phyloP scores from a whole-genome alignment of 768 basidiomycete genomes.

The Kondoa subrosea region DNA sequence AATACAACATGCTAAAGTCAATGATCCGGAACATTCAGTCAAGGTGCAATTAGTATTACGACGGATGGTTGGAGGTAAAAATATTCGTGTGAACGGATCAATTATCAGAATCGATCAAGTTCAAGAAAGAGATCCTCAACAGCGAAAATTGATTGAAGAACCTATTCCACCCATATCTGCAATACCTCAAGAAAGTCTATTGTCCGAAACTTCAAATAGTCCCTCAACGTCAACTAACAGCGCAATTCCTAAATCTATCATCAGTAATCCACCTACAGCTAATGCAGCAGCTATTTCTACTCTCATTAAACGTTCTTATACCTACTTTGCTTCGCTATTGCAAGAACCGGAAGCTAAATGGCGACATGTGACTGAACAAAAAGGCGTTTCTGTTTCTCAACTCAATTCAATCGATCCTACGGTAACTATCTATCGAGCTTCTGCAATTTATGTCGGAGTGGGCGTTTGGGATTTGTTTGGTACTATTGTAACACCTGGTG shows the following conservation, averaged over 20 bases:
- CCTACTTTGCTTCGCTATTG: constrained; percentile 88
- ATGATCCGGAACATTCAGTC: constrained; percentile 58
- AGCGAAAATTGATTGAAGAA: constrained; percentile 53
- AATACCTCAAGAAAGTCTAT: too few relatives aligned
- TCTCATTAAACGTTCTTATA: constrained; percentile 78
- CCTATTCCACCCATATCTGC: constrained; percentile 45
- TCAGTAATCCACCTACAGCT: not conserved
- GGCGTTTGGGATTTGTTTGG: constrained; percentile 88
- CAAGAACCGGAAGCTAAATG: constrained; percentile 98
- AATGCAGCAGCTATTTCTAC: constrained; percentile 50
- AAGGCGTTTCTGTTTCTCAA: constrained; percentile 85
- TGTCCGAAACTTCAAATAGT: not conserved
- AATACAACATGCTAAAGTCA: constrained; percentile 41
- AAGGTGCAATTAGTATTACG: constrained; percentile 69
- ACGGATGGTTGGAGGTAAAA: constrained; percentile 52
- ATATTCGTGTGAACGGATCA: constrained; percentile 71
- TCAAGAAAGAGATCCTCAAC: constrained; percentile 50
- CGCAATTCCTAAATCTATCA: not conserved
- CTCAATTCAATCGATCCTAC: constrained; percentile 95
- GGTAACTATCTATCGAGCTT: constrained; percentile 82
- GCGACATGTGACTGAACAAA: constrained; percentile 52
- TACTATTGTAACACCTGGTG: constrained; percentile 69
- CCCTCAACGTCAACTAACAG: too few relatives aligned
- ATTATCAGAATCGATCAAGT: constrained; percentile 49
- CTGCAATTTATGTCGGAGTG: constrained; percentile 91